phyloP scores from a whole-genome alignment of 306 rosid genomes.

The Medicago arabica region DNA sequence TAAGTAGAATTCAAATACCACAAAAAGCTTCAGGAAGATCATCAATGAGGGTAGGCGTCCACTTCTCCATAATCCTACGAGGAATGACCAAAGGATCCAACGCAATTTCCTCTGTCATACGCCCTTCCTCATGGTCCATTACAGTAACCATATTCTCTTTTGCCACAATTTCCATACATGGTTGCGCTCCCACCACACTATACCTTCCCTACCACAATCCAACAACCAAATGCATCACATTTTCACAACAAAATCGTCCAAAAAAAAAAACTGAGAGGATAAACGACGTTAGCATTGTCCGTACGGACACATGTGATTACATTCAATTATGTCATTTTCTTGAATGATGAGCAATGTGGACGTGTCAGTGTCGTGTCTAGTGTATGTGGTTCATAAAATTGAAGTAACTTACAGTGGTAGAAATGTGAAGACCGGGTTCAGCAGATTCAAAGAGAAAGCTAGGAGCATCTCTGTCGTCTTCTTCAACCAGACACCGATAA shows the following conservation, averaged over 20 bases:
- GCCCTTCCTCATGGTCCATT: slow-evolving; percentile 78
- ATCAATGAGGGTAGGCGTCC: slow-evolving; percentile 86
- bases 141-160: slow-evolving; percentile 88
- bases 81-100: slow-evolving; percentile 89
- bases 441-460: slow-evolving; percentile 91
- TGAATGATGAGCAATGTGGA: too few relatives aligned
- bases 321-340: too few relatives aligned
- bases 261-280: background rate
- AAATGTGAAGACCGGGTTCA: slow-evolving; percentile 77
- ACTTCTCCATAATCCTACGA: slow-evolving; percentile 73
- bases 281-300: too few relatives aligned
- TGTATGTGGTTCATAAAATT: background rate
- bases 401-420: slow-evolving; percentile 63
- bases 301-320: too few relatives aligned
- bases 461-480: slow-evolving; percentile 96
- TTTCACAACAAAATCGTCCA: slow-evolving; percentile 7
- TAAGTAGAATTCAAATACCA: slow-evolving; percentile 54
- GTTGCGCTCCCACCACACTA: slow-evolving; percentile 92
- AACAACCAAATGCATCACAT: slow-evolving; percentile 20
- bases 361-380: too few relatives aligned
- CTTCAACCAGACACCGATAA: slow-evolving; percentile 94
- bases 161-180: slow-evolving; percentile 89
- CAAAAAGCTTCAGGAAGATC: slow-evolving; percentile 97
- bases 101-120: slow-evolving; percentile 68
- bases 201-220: slow-evolving; percentile 72